These are phyloP conservation scores for Talaromyces sp. DNA, from an alignment of 2,329 filamentous ascomycete genomes.

Conservation along the genomic window DNA sequence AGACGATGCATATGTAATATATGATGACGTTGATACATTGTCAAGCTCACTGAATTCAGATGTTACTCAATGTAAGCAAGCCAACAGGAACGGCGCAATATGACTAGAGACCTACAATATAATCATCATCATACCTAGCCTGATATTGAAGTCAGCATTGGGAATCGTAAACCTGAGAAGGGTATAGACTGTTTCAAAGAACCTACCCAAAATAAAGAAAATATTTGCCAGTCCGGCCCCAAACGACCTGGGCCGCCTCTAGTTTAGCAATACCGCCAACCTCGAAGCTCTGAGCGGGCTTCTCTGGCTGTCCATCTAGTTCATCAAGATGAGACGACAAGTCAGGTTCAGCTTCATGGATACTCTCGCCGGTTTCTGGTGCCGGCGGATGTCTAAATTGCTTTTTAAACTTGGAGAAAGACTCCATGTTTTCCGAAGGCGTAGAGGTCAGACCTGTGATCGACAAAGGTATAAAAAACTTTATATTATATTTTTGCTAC, in stretches of 20 bases:
- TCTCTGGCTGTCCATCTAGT: neutral
- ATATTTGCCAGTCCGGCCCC: slow-evolving; percentile 31
- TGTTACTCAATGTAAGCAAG: slow-evolving; percentile 40
- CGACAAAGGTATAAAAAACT: neutral
- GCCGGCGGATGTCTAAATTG: neutral
- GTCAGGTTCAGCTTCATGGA: neutral
- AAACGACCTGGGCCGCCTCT: slow-evolving; percentile 29
- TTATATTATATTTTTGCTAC: neutral
- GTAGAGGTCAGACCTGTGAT: neutral
- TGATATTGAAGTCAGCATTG: slow-evolving; percentile 10
- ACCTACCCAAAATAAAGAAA: slow-evolving; percentile 29
- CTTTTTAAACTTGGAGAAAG: neutral
- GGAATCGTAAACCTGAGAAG: neutral
- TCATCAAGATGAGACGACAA: neutral
- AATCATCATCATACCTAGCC: slow-evolving; percentile 31
- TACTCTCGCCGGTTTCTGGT: neutral
- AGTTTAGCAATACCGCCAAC: slow-evolving; percentile 27
- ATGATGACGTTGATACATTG: neutral
- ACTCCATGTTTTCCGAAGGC: neutral
- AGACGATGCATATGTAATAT: slow-evolving; percentile 22
- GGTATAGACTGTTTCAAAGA: neutral
- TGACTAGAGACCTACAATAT: slow-evolving; percentile 31
- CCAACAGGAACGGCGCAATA: no score
- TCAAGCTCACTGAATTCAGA: slow-evolving; percentile 31
- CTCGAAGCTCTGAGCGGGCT: slow-evolving; percentile 14